Evolutionary conservation across 2,329 filamentous ascomycete genomes (phyloP), one percentile per base, ranked within the genome.

Genomic region (Metarhizium brunneum): DNA sequence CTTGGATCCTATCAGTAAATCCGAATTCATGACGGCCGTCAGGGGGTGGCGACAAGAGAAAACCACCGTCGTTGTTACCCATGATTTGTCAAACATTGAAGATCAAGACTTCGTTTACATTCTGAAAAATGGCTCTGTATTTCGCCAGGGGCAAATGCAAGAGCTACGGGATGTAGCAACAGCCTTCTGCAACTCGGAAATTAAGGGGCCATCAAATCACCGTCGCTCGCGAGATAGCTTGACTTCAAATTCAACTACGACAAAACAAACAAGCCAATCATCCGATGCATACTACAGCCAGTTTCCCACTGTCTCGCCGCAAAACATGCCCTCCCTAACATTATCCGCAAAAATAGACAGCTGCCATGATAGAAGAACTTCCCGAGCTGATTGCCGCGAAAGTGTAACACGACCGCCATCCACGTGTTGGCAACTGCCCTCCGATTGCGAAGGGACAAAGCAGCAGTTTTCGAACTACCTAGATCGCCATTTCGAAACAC

Each of bases 41-140:
- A 79, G 90, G 7, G 65, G 79, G 20, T 96, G 91, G 92, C 80
- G 94, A 25, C 74, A 72, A 40, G 86, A 81, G 0, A 94, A 89
- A 67, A 96, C 92, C 0, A 97, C 92, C 0, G 88, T 97, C 53
- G 83, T 97, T 61, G 92, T 97, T 63, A 96, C 94, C 0, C 92
- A 97, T 64, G 90, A 97, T 60, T 80, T 94, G 36, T 80, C 83
- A 0, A 87, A 92, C 61, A 92, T 97, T 10, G 68, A 73, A 4
- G 72, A 82, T 0, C 68, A 84, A 0, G 91, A 97, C 59, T 92
- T 86, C 59, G 80, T 95, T 0, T 95, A 92, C 61, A 80, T 96
- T 11, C 73, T 97, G 66, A 86, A 92, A 36, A 71, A 83, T 11
- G 87, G 88, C 0, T 67, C 66, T 0, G 74, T 96, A 0, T 79